Percentiles rank a stretch among this genome's conserved stretches.
Conservation (phyloP, 2,329 filamentous ascomycete species). For the Pseudocercospora pini-densiflorae region DNA sequence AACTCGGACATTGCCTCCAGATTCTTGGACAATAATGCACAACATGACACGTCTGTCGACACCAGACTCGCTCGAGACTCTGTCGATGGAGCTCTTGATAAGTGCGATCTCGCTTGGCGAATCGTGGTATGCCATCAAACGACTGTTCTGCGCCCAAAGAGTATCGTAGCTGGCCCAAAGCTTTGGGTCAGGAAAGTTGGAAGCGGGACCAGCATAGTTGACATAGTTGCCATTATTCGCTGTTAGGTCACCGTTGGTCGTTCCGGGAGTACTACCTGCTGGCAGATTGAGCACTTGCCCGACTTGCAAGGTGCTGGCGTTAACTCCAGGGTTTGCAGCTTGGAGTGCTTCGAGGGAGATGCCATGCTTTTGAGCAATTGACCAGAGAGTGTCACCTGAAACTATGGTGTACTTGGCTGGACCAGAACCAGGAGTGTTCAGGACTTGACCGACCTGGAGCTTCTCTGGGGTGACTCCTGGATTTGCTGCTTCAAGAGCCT, state of each 20-base stretch:
- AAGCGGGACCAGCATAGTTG: constrained; percentile 6
- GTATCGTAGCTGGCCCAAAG: constrained; percentile 13
- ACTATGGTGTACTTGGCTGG: constrained; percentile 14
- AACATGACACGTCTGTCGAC: constrained; percentile 10
- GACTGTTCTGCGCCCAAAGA: constrained; percentile 13
- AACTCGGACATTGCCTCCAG: constrained; percentile 14
- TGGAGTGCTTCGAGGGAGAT: constrained; percentile 5
- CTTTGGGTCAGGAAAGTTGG: constrained; percentile 8
- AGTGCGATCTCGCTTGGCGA: constrained; percentile 6
- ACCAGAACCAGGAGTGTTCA: constrained; percentile 9
- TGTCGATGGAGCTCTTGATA: constrained; percentile 6
- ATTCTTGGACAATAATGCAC: constrained; percentile 16
- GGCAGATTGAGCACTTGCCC: constrained; percentile 11
- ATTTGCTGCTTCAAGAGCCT: constrained; percentile 13
- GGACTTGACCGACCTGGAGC: constrained; percentile 15
- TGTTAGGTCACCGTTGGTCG: neutral
- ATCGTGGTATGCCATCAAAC: constrained; percentile 10
- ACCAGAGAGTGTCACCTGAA: constrained; percentile 14
- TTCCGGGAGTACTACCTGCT: neutral
- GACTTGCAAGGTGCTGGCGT: constrained; percentile 8
- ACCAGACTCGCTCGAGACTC: constrained; percentile 8
- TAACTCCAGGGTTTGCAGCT: constrained; percentile 17
- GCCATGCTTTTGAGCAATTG: constrained; percentile 7
- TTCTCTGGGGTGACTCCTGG: constrained; percentile 1
- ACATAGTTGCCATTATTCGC: constrained; percentile 1